Conservation (phyloP, 2,329 filamentous ascomycete species). For the Pseudocercospora fijiensis region DNA sequence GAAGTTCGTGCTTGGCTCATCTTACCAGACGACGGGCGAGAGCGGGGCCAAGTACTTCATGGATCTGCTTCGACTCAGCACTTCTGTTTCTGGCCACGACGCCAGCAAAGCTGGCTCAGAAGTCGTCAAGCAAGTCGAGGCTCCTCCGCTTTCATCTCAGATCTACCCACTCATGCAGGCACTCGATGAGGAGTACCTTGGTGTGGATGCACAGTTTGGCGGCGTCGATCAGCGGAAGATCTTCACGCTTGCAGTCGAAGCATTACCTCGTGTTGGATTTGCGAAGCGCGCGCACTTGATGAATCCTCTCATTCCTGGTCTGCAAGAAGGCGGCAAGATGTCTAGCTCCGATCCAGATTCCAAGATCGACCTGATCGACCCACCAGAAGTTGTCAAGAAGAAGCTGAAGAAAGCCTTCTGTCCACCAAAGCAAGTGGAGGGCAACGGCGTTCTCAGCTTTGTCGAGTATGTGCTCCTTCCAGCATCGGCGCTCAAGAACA, state of each 20-base stretch:
- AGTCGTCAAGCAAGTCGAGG: constrained; percentile 86
- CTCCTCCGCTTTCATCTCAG: constrained; percentile 70
- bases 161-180: constrained; percentile 87
- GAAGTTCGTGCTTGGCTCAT: constrained; percentile 76
- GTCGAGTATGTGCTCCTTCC: constrained; percentile 85
- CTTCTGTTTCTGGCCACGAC: constrained; percentile 71
- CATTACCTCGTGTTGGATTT: constrained; percentile 83
- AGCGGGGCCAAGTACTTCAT: constrained; percentile 68
- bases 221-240: constrained; percentile 84
- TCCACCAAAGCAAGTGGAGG: constrained; percentile 71
- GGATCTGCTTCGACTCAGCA: constrained; percentile 78
- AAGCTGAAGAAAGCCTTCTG: constrained; percentile 86
- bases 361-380: constrained; percentile 92
- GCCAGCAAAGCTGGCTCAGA: constrained; percentile 90
- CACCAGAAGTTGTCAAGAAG: constrained; percentile 69
- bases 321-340: constrained; percentile 79
- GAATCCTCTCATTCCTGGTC: constrained; percentile 86
- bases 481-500: constrained; percentile 61
- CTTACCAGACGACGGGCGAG: constrained; percentile 62
- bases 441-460: constrained; percentile 83
- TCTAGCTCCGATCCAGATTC: constrained; percentile 65
- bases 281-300: constrained; percentile 71
- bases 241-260: constrained; percentile 81
- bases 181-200: constrained; percentile 85
- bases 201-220: constrained; percentile 85